Conservation (phyloP, 2,329 filamentous ascomycete genomes). For the Epicoccum nigrum region DNA sequence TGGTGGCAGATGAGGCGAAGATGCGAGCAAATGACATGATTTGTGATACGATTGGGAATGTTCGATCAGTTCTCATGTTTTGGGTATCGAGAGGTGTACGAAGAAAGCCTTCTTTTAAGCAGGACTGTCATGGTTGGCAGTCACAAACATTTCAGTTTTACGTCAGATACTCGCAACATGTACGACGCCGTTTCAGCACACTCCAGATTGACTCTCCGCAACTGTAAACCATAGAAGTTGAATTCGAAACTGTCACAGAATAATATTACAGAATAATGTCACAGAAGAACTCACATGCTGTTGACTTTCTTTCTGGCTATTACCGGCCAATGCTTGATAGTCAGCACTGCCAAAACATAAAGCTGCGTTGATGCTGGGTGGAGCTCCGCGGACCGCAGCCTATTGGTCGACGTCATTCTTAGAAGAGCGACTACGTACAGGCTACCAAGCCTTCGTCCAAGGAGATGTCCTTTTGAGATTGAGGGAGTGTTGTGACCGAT, state of each 20-base stretch:
- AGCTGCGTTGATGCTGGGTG: not conserved
- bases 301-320: not conserved
- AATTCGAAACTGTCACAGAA: too few relatives aligned
- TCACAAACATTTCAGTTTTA: not conserved
- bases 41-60: not conserved
- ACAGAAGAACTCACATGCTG: too few relatives aligned
- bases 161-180: constrained; percentile 12
- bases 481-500: too few relatives aligned
- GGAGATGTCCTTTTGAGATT: constrained; percentile 60
- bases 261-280: too few relatives aligned
- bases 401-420: constrained; percentile 16
- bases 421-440: constrained; percentile 59
- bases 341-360: not conserved
- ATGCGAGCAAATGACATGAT: constrained; percentile 17
- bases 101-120: not conserved
- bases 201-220: not conserved
- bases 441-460: constrained; percentile 56
- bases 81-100: not conserved
- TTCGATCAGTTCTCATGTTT: not conserved
- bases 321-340: not conserved
- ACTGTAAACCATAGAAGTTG: too few relatives aligned
- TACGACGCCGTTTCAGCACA: constrained; percentile 1
- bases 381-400: not conserved
- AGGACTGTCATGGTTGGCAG: not conserved
- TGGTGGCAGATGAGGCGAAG: constrained; percentile 11